Base-by-base conservation (phyloP, 768 basidiomycete species). In the Cystobasidium onofrii region DNA sequence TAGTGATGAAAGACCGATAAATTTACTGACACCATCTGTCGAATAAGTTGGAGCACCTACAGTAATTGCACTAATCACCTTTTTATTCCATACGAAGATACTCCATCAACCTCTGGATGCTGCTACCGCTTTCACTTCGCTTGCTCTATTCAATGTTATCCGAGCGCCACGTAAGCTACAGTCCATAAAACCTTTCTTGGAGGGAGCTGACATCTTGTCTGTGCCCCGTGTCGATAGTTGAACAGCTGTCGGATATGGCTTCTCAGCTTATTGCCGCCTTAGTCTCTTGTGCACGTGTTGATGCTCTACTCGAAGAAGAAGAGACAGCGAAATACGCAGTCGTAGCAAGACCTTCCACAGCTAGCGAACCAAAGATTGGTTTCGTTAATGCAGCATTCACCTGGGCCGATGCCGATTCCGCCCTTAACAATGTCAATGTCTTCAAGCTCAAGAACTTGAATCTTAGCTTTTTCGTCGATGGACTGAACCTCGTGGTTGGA, bases 401-500 rank as follows among this genome's bases (percentile, higher is more conserved):
- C 9, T 80, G 76, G 77, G 69, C 74, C 0, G 64, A 64, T 27
- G 77, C 70, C 18, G 67, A 74, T 6, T 34, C 55, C 0, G 76
- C 77, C 0, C 15, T 73, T 10, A n/a, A 31, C 1, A 76, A 78
- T 52, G 85, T 86, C 1, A 85, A 87, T 36, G 78, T 89, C 69
- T 79, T 79, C 73, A 73, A 73, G 64, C 67, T 79, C 10, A 85
- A 86, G 3, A 86, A 88, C 27, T 78, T 90, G 72, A 80, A 86
- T 75, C 76, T 90, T 57, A 77, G 67, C 1, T 89, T 91, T 75
- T 88, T 89, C 0, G 83, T 75, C 86, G 89, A n/a, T 80, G 86
- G 1, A 88, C 88, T 23, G 87, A 88, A 13, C 25, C 74, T 78
- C 57, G 52, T 79, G 4, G 46, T 66, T 31, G 78, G 78, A 0